Evolutionary conservation across 1,284 basidiomycete genomes (phyloP), one percentile per base, ranked within the genome.

Genomic region (Megacollybia platyphylla): DNA sequence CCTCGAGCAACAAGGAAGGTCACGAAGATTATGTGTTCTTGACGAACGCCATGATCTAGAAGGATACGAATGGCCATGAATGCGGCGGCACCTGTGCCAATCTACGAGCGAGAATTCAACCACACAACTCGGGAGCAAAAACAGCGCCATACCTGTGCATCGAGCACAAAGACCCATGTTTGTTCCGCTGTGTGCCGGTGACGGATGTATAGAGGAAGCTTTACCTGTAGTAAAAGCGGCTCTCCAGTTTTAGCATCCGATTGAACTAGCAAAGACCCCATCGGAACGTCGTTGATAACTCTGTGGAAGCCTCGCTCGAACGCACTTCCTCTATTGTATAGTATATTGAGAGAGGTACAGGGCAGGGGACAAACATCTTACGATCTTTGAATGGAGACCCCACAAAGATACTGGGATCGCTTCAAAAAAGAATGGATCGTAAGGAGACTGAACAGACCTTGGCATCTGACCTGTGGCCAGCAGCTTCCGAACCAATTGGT

Each of bases 31-130:
- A 92, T 90, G 53, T 83, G 80, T 37, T 83, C 72, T 55, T 91
- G 77, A 49, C 57, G 74, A 6, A 97, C 82, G n/a, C 93, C 92
- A 54, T 98, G 94, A 56, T 98, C 94, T 20, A 97, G 72, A 11
- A 97, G 67, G 4, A 96, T 78, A n/a, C 94, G 82, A 45, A 98
- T 87, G 0, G 91, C 87, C 94, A 97, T 97, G 60, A 93, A 84
- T 0, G 89, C 92, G 3, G 93, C 81, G 0, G 94, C 93, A 2
- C 85, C 94, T 0, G 93, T 97, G 4, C 90, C 91, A 59, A 97
- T 91, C 79, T 94, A 48, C 34, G 31, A 38, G 36, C 36, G 5
- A 24, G 35, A 9, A 30, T 34, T 10, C 11, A 34, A 15, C 29
- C 10, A 45, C 20, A 28, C 24, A 15, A 43, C 18, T 9, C 28